A percentile compares a stretch with the other conserved stretches of the same genome.
Evolutionary conservation across 768 basidiomycete species (phyloP).

Genomic region (Suillus ampliporus): DNA sequence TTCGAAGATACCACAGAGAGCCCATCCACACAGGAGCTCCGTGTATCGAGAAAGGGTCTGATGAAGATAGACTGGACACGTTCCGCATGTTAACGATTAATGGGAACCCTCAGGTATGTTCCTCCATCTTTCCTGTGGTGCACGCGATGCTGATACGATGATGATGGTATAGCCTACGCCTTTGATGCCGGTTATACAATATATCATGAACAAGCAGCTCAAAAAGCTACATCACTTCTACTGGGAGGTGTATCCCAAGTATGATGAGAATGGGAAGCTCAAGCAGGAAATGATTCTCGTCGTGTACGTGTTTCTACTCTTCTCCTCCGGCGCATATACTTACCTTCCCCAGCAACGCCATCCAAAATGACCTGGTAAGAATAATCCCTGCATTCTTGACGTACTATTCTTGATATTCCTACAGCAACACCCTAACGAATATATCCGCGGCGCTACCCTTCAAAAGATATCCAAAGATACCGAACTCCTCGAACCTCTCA

Average conservation of each 20-base stretch:
- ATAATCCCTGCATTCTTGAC: neutral
- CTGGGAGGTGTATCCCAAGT: slow-evolving; percentile 98
- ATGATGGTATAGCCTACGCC: slow-evolving; percentile 69
- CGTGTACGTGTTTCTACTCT: slow-evolving; percentile 68
- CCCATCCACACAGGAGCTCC: slow-evolving; percentile 82
- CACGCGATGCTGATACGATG: slow-evolving; percentile 5
- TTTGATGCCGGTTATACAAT: slow-evolving; percentile 99
- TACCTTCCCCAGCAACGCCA: slow-evolving; percentile 74
- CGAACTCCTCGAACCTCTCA: slow-evolving; percentile 93
- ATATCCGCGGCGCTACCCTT: slow-evolving; percentile 96
- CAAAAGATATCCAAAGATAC: slow-evolving; percentile 95
- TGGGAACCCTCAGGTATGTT: slow-evolving; percentile 89
- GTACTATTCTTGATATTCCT: slow-evolving; percentile 13
- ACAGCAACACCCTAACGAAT: slow-evolving; percentile 99
- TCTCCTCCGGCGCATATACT: slow-evolving; percentile 16
- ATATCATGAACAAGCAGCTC: slow-evolving; percentile 94
- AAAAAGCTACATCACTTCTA: slow-evolving; percentile 97
- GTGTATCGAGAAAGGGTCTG: slow-evolving; percentile 92
- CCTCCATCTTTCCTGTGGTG: neutral
- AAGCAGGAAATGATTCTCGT: slow-evolving; percentile 99
- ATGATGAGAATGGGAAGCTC: slow-evolving; percentile 95
- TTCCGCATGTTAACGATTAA: slow-evolving; percentile 94
- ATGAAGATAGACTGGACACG: slow-evolving; percentile 96
- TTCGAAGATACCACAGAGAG: slow-evolving; percentile 75
- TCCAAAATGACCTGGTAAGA: slow-evolving; percentile 94